Conservation (phyloP, 2,329 filamentous ascomycete species). For the Aciculosporium take region DNA sequence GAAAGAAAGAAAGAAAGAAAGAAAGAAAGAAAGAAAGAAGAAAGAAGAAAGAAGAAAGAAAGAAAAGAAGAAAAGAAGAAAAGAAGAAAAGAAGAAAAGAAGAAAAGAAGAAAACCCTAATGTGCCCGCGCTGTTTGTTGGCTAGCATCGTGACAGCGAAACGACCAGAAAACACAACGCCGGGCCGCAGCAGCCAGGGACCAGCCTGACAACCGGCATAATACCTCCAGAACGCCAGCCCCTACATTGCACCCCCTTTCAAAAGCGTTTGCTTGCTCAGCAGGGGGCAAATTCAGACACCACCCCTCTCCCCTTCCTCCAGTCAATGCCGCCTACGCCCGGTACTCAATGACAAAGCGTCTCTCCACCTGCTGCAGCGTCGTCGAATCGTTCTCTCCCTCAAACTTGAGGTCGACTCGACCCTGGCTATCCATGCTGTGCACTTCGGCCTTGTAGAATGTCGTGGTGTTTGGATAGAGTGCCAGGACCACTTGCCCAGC, state of each 20-base stretch:
- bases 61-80: not conserved
- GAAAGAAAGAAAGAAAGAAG: not conserved
- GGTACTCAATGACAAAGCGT: constrained; percentile 63
- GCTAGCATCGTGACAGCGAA: no score
- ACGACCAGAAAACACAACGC: no score
- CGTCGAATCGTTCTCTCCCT: constrained; percentile 61
- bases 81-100: not conserved
- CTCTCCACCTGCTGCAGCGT: constrained; percentile 64
- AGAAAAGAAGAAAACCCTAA: not conserved
- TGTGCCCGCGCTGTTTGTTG: no score
- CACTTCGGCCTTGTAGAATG: constrained; percentile 74
- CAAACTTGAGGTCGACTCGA: constrained; percentile 56
- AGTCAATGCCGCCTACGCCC: constrained; percentile 17
- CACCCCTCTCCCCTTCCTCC: not conserved
- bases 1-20: constrained; percentile 4
- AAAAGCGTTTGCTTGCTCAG: no score
- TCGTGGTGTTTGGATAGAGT: constrained; percentile 70
- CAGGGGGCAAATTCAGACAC: not conserved
- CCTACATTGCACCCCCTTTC: not conserved
- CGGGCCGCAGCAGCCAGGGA: not conserved
- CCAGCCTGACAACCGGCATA: no score
- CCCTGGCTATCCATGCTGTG: constrained; percentile 48
- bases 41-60: not conserved
- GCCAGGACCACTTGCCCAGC: constrained; percentile 61
- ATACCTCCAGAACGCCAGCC: not conserved